Evolutionary conservation across 345 rosid species (phyloP), one percentile per base, ranked within the genome.

Genomic region (Geranium brycei): DNA sequence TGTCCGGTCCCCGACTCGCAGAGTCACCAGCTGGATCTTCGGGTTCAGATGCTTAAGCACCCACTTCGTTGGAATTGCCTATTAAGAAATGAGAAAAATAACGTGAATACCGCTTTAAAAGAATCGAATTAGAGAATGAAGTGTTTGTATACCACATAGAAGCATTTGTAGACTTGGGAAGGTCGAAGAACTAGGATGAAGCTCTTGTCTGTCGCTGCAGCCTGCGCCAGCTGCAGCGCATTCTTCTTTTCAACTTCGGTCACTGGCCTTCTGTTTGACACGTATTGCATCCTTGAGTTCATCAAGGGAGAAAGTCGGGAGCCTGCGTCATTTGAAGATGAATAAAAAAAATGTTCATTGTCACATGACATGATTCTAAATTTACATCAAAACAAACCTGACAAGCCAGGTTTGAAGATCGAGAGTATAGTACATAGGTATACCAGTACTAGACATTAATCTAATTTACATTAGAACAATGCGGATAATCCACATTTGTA

Each of bases 131-230:
- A 3, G 7, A 35, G 5, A 35, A 4, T 7, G 7, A 35, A 35
- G 41, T 35, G 7, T 4, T 35, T 35, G 2, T 2, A 60, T 70
- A 82, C 87, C 87, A 85, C 28, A 61, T 53, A 77, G 70, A 72
- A 85, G 57, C 51, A 64, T 62, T 30, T 68, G 58, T 60, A 63
- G 3, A 81, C 77, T 62, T 82, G 77, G 11, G 83, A 23, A 59
- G 83, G 85, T 60, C 67, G 76, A 80, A 84, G 78, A 57, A 78
- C 65, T 57, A 72, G 67, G 65, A 75, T 11, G 68, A 80, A 80
- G 62, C 83, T 78, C 13, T 80, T 68, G 0, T 63, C 30, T 17
- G 69, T 72, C 58, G 70, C 38, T 31, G 72, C 72, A 51, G 62
- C 76, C 59, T 35, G 66, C 17, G 81, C 89, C 59, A 55, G 66